phyloP scores from a whole-genome alignment of 75 land plant species.

The Pseudotsuga menziesii region DNA sequence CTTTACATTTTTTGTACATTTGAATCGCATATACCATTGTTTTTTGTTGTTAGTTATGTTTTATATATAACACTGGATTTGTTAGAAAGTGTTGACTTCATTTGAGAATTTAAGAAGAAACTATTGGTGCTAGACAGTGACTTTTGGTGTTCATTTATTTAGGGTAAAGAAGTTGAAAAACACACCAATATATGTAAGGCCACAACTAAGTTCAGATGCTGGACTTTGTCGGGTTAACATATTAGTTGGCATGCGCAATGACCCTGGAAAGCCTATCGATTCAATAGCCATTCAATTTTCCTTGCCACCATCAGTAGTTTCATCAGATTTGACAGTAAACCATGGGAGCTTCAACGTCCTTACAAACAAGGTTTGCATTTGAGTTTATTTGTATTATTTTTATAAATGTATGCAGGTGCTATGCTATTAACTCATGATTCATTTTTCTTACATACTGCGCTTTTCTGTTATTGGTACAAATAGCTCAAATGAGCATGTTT shows the following conservation, averaged over 20 bases:
- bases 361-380: conserved; percentile 43
- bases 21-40: neutral
- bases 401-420: neutral
- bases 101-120: neutral
- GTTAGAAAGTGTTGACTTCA: neutral
- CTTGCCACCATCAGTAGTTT: conserved; percentile 68
- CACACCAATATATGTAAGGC: conserved; percentile 82
- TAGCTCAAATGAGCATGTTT: neutral
- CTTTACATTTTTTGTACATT: neutral
- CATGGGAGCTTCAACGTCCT: conserved; percentile 78
- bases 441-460: neutral
- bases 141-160: conserved; percentile 8
- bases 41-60: neutral
- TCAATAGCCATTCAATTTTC: conserved; percentile 61
- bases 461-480: neutral
- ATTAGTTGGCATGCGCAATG: conserved; percentile 81
- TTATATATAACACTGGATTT: neutral
- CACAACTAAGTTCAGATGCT: conserved; percentile 75
- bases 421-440: neutral
- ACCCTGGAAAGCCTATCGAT: conserved; percentile 91
- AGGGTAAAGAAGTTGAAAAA: conserved; percentile 66
- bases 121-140: neutral
- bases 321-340: conserved; percentile 85
- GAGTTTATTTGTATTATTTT: neutral
- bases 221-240: conserved; percentile 75